Conservation (phyloP, 768 basidiomycete genomes). For the Lactifluus piperatus region DNA sequence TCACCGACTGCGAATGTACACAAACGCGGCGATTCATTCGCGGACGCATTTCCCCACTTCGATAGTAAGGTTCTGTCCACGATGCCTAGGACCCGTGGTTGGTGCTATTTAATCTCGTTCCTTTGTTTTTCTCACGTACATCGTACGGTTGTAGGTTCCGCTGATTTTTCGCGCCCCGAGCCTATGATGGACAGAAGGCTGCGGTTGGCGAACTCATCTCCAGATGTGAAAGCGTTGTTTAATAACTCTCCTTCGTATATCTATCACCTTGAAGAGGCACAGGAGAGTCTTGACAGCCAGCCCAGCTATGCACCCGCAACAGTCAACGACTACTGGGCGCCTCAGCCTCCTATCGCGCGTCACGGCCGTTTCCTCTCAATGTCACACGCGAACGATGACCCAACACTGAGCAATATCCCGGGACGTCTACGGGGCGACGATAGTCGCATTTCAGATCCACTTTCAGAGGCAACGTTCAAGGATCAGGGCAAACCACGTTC, state of each 20-base stretch:
- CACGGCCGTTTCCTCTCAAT: conserved; percentile 20
- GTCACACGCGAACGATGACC: conserved; percentile 19
- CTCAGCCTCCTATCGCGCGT: conserved; percentile 66
- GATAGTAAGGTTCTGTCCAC: conserved; percentile 89
- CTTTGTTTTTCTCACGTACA: conserved; percentile 3
- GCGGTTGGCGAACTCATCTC: conserved; percentile 81
- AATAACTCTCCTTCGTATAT: conserved; percentile 74
- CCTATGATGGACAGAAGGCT: conserved; percentile 66
- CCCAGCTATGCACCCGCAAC: conserved; percentile 47
- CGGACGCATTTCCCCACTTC: conserved; percentile 94
- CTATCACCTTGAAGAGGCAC: conserved; percentile 67
- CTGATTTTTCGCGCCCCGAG: conserved; percentile 64
- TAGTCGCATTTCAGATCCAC: conserved; percentile 77
- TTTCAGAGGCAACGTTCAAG: conserved; percentile 77
- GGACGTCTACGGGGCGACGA: conserved; percentile 61
- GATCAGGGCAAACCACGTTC: conserved; percentile 76
- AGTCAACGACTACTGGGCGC: conserved; percentile 67
- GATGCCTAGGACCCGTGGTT: conserved; percentile 52
- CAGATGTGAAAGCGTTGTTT: conserved; percentile 93
- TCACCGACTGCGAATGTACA: conserved; percentile 71
- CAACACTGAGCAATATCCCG: conserved; percentile 49
- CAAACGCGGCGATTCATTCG: conserved; percentile 86
- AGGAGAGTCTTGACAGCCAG: conserved; percentile 44
- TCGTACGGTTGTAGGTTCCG: conserved; percentile 45
- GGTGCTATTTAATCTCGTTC: conserved; percentile 17